These are phyloP conservation scores for Stellera chamaejasme DNA, from an alignment of 345 rosid species.

Conservation along the genomic window DNA sequence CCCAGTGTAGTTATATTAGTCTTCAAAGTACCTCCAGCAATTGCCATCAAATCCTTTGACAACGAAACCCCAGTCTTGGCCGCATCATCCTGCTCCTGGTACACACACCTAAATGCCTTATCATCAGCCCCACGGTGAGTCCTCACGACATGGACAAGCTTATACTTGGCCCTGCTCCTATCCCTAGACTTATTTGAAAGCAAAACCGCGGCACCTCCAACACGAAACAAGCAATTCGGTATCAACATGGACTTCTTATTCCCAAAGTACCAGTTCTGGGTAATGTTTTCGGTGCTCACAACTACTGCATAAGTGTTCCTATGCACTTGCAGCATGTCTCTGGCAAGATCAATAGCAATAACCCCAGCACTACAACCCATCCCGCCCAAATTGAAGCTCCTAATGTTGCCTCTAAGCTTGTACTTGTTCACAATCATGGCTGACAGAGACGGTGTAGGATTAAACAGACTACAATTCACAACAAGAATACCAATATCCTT, in stretches of 20 bases:
- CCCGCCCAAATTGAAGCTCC: slow-evolving; percentile 62
- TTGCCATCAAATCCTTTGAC: slow-evolving; percentile 54
- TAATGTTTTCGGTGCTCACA: slow-evolving; percentile 69
- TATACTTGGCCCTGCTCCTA: slow-evolving; percentile 49
- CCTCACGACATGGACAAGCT: slow-evolving; percentile 54
- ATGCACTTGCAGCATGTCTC: slow-evolving; percentile 56
- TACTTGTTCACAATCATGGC: slow-evolving; percentile 64
- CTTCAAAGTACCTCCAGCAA: slow-evolving; percentile 61
- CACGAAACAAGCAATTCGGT: slow-evolving; percentile 61
- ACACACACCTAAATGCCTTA: slow-evolving; percentile 56
- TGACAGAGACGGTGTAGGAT: slow-evolving; percentile 66
- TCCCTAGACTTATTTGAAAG: slow-evolving; percentile 51
- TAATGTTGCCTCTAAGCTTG: slow-evolving; percentile 48
- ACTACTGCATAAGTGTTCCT: slow-evolving; percentile 65
- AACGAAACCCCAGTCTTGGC: slow-evolving; percentile 58
- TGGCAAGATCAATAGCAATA: slow-evolving; percentile 56
- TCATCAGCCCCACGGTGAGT: slow-evolving; percentile 69
- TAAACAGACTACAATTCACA: slow-evolving; percentile 71
- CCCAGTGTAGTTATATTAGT: slow-evolving; percentile 49
- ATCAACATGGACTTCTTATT: slow-evolving; percentile 67
- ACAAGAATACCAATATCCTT: slow-evolving; percentile 67
- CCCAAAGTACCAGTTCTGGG: slow-evolving; percentile 60
- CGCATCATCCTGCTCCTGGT: slow-evolving; percentile 55
- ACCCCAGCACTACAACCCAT: slow-evolving; percentile 87
- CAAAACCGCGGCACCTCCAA: slow-evolving; percentile 57